Evolutionary conservation across 2,329 filamentous ascomycete genomes (phyloP), one percentile per base, ranked within the genome.

Genomic region (Graphilbum sp.): DNA sequence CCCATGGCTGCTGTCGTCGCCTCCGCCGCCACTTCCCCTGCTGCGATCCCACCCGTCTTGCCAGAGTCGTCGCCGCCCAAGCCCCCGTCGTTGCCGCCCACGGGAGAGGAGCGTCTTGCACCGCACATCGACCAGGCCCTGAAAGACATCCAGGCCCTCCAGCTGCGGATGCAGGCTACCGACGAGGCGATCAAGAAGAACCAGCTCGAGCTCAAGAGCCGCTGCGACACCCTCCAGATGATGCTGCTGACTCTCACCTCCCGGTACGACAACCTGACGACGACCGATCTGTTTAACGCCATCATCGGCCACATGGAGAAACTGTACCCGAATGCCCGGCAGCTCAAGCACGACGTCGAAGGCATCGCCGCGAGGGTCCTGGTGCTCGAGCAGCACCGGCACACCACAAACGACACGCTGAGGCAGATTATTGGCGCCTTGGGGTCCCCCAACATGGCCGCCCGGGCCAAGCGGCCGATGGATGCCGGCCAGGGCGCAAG

Each of bases 221-320:
- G 48, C 27, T 46, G 53, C 16, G 50, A 55, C 0, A 48, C 50
- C 5, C 44, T 67, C 6, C 52, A 57, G 15, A 47, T 57, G 30
- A 50, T 60, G 34, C 24, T 67, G 5, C 47, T 46, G 17, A 49
- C 56, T 1, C 45, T 75, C 8, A 61, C 68, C 46, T 39, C 42
- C 0, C 67, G 66, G 42, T 71, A 61, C 42, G 63, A 61, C 39
- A 69, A 67, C 44, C 50, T 75, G 8, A 57, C 49, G 17, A 63
- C 65, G 1, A 60, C 55, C 34, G 46, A 52, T 2, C 50, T 69
- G 20, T 61, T 58, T 13, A 51, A 56, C 6, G 51, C 51, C 1
- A 63, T 70, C 9, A 45, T 62, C 4, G 49, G 50, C 1, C 50
- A 61, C 12, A 50, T 66, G 21, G 52, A 54, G 31, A 40, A 46